Percentiles rank a stretch among this genome's conserved stretches.
These are phyloP conservation scores for Lecanoromycetidae sp. DNA, from an alignment of 2,329 filamentous ascomycete species.

Conservation along the genomic window DNA sequence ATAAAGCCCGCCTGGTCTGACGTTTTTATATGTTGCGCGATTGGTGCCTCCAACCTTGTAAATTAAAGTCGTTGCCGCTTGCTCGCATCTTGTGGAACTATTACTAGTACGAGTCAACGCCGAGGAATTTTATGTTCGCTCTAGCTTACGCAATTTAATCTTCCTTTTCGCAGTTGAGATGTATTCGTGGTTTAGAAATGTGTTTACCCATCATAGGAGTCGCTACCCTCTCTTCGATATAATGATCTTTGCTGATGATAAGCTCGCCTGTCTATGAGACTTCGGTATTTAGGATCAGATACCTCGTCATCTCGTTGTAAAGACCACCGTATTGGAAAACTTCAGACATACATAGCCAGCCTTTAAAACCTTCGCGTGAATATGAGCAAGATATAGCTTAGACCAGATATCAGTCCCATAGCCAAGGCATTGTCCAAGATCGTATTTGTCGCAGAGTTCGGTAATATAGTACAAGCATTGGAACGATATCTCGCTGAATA, in stretches of 20 bases:
- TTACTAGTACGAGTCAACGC: background rate
- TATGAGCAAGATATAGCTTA: background rate
- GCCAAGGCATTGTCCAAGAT: constrained; percentile 2
- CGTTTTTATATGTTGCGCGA: background rate
- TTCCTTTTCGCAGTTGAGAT: background rate
- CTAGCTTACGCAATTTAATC: background rate
- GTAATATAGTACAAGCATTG: background rate
- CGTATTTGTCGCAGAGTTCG: constrained; percentile 3
- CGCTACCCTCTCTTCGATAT: background rate
- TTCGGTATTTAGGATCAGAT: background rate
- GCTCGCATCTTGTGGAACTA: background rate
- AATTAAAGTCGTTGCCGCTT: background rate
- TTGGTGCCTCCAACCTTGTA: background rate
- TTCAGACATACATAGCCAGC: background rate
- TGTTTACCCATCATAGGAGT: background rate
- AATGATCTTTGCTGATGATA: background rate
- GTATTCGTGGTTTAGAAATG: no score
- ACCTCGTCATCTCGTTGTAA: background rate
- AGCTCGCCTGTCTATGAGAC: background rate
- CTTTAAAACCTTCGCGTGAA: background rate
- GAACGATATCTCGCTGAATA: background rate
- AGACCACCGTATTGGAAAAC: background rate
- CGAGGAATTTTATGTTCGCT: background rate
- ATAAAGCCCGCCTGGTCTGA: background rate
- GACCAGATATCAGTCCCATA: background rate